A percentile compares a stretch with the other conserved stretches of the same genome.
Conservation (phyloP, 441 rosid species). For the Euphorbia schlechtendalii region DNA sequence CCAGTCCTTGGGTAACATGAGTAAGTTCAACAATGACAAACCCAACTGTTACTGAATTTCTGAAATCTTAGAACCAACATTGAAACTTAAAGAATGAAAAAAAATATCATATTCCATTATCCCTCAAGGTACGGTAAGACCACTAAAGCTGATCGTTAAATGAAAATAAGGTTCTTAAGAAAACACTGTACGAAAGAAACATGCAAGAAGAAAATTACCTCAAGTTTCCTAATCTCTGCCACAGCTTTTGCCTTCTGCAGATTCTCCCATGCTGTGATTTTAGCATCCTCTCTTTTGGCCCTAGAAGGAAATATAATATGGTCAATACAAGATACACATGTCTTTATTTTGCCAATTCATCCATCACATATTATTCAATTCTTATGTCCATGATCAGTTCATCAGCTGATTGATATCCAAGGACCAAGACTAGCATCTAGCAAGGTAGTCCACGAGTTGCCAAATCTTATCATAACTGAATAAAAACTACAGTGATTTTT, state of each 20-base stretch:
- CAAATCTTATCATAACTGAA: neutral
- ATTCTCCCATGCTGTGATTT: constrained; percentile 88
- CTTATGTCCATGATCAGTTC: neutral
- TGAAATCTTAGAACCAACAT: neutral
- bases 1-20: no score
- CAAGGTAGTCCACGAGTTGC: neutral
- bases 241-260: constrained; percentile 95
- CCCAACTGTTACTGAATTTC: no score
- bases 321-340: neutral
- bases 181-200: neutral
- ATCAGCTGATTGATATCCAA: neutral
- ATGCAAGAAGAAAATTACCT: constrained; percentile 37
- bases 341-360: neutral
- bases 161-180: constrained; percentile 8
- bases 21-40: no score
- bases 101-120: neutral
- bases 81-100: neutral
- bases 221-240: constrained; percentile 78
- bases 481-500: neutral
- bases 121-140: no score
- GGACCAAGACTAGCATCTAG: neutral
- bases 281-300: constrained; percentile 73
- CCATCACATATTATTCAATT: neutral
- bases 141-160: constrained; percentile 2
- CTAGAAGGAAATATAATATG: constrained; percentile 30